Evolutionary conservation across 805 yeast genomes (phyloP).

Genomic region (Maudiozyma pseudohumilis): DNA sequence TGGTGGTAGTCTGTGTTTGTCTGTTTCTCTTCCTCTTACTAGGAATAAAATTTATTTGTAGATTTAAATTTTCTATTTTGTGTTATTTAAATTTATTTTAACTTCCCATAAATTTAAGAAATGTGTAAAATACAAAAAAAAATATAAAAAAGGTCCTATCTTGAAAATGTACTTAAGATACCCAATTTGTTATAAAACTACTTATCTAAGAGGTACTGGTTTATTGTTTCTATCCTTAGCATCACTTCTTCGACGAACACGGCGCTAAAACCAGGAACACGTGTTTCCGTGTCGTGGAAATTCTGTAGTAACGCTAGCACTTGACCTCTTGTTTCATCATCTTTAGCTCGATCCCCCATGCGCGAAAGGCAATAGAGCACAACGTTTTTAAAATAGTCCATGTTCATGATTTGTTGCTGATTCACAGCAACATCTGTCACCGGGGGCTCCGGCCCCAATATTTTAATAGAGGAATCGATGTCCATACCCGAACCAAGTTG

Average conservation of each 20-base stretch:
- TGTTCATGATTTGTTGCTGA: conserved; percentile 11
- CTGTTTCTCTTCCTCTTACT: no score
- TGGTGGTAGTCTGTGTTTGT: no score
- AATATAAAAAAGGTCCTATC: no score
- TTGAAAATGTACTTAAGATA: no score
- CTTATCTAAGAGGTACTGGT: conserved; percentile 11
- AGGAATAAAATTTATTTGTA: no score
- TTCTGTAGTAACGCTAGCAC: conserved; percentile 36
- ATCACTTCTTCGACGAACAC: conserved; percentile 59
- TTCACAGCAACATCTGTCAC: no score
- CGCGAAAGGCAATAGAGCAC: conserved; percentile 37
- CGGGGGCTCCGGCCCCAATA: no score
- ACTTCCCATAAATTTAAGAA: no score
- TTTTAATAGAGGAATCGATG: conserved; percentile 7
- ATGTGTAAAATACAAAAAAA: no score
- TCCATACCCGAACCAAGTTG: conserved; percentile 17
- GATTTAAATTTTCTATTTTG: no score
- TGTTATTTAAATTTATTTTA: no score
- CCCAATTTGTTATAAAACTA: neutral
- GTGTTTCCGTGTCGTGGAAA: conserved; percentile 37
- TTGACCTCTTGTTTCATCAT: conserved; percentile 36
- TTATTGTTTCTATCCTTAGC: conserved; percentile 28
- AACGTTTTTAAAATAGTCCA: conserved; percentile 35
- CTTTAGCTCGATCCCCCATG: conserved; percentile 43
- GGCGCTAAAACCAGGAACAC: conserved; percentile 54